Base-by-base conservation (phyloP, 331 rosid species). In the Malus hybrid region DNA sequence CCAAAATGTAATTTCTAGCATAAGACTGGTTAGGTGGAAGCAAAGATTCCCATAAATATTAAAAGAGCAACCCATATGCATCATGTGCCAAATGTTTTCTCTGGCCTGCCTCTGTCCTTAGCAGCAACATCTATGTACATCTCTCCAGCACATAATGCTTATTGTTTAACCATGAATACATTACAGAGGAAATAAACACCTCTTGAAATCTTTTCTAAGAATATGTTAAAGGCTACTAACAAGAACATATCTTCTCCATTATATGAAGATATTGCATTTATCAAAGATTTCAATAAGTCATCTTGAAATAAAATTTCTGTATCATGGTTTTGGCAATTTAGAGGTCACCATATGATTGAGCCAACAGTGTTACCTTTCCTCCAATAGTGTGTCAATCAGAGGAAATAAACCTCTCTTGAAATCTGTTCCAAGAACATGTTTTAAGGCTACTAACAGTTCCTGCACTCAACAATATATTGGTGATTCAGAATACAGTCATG, bases 381-480 rank as follows among this genome's bases (percentile, higher is more conserved):
- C 98, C 89, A 92, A 74, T 34, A 95, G 88, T 6, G 97, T 95
- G 81, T 95, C 99, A 77, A 95, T 92, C 84, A 95, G 79, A 52
- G 99, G 99, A 92, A 95, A 95, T 83, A 95, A 90, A 57, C 99
- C 98, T 85, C 98, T 88, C 86, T 96, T 90, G 81, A 91, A 92
- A 85, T 95, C 99, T 8, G 98, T 92, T 82, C 99, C 99, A 78
- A 95, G 99, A 80, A 95, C 98, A 88, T 92, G 99, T 81, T 95
- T 95, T 75, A 92, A 87, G 59, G 98, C 93, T 50, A 95, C 94
- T 76, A 95, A 86, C 69, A 95, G 79, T 80, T 92, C 99, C 99
- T 95, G 98, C 88, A 78, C 33, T 75, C 78, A 84, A 78, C 75
- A 80, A 64, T 50, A 77, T 24, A 46, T 27, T 52, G 70, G 63